Evolutionary conservation across 2,329 filamentous ascomycete species (phyloP).

Genomic region (Emmonsiellopsis sp.): DNA sequence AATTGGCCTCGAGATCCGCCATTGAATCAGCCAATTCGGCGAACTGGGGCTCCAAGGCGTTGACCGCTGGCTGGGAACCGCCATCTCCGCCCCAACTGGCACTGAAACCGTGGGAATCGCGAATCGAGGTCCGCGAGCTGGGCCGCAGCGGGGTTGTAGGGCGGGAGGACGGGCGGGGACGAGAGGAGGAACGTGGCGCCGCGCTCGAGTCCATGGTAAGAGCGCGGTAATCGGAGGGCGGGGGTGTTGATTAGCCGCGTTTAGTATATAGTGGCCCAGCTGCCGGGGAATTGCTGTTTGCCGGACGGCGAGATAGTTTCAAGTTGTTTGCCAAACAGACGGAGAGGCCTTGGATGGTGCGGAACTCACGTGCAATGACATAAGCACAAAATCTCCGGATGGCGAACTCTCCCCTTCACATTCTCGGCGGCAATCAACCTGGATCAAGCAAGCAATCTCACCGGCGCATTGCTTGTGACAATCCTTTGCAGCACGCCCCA

Average conservation of each 20-base stretch:
- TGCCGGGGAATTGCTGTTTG: too few relatives aligned
- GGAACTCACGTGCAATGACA: conserved; percentile 1
- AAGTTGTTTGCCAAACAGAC: too few relatives aligned
- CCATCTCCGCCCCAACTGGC: conserved; percentile 22
- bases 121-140: conserved; percentile 79
- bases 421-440: too few relatives aligned
- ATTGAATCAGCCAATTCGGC: conserved; percentile 88
- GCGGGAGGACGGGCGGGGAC: conserved; percentile 55
- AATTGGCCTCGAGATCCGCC: conserved; percentile 91
- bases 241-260: neutral
- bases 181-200: conserved; percentile 46
- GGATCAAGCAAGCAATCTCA: too few relatives aligned
- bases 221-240: neutral
- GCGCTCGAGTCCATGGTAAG: conserved; percentile 20
- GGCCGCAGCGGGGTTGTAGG: conserved; percentile 89
- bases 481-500: too few relatives aligned
- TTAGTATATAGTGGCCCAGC: too few relatives aligned
- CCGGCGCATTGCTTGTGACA: too few relatives aligned
- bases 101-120: conserved; percentile 57
- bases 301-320: too few relatives aligned
- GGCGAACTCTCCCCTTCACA: too few relatives aligned
- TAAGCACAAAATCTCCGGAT: neutral
- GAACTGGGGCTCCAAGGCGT: conserved; percentile 78
- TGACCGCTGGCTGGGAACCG: conserved; percentile 54
- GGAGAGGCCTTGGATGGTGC: neutral